Evolutionary conservation across 1,284 basidiomycete genomes (phyloP).

Genomic region (Rhodotorula sp.): DNA sequence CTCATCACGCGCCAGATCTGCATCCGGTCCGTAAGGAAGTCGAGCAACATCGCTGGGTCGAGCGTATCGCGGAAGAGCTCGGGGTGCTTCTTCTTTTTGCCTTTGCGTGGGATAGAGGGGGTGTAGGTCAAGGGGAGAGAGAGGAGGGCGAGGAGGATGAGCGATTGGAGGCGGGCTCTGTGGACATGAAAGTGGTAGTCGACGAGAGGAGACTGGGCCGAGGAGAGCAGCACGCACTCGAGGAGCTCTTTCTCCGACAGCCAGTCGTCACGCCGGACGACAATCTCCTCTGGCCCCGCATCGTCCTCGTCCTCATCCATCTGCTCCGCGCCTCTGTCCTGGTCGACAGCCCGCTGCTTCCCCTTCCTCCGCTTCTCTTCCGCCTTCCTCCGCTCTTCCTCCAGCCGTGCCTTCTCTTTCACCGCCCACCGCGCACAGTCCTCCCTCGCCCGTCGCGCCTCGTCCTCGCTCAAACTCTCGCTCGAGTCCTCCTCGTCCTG

Average conservation of each 20-base stretch:
- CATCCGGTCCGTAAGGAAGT: conserved; percentile 38
- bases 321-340: background rate
- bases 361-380: conserved; percentile 7
- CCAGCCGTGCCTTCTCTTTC: background rate
- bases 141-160: conserved; percentile 33
- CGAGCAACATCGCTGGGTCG: conserved; percentile 37
- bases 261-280: conserved; percentile 6
- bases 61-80: conserved; percentile 33
- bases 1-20: conserved; percentile 41
- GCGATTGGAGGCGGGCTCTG: conserved; percentile 37
- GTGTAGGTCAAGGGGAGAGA: conserved; percentile 15
- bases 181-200: background rate
- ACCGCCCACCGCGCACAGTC: conserved; percentile 16
- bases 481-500: background rate
- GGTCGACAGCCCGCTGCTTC: conserved; percentile 7
- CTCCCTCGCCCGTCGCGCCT: background rate
- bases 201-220: background rate
- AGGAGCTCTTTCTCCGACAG: conserved; percentile 23
- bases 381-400: conserved; percentile 9
- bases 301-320: background rate
- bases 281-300: background rate
- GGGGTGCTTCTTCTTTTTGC: conserved; percentile 29
- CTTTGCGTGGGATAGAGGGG: conserved; percentile 15
- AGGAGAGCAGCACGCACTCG: conserved; percentile 14
- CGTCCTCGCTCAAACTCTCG: conserved; percentile 1